Evolutionary conservation across 2,329 filamentous ascomycete species (phyloP), one percentile per base, ranked within the genome.

Genomic region (Colletotrichum sp.): DNA sequence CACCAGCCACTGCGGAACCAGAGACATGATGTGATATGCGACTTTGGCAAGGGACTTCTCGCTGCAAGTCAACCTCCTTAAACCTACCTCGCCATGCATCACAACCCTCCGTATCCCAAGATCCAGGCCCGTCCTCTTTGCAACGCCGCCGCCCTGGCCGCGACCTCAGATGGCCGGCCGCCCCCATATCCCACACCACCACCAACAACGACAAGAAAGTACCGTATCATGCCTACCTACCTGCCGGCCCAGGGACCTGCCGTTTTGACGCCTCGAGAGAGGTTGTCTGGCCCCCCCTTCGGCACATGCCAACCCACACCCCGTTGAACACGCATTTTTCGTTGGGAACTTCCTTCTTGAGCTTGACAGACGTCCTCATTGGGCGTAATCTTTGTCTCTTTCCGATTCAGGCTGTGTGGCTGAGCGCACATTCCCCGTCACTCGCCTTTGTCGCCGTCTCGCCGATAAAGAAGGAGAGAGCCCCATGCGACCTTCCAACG

Each of bases 311-410:
- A 55, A 18, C 52, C 36, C 28, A 59, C 52, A 68, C 16, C 9
- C 55, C 34, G 6, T 34, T 24, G 28, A 26, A n/a, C 65, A 28
- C 39, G 39, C 59, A 34, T n/a, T 32, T 71, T 57, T 18, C 18
- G 28, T 66, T 49, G 60, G 68, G 24, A 75, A 52, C 72, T 75
- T 66, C 72, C 72, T 44, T 66, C 21, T 68, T 59, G 52, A 68
- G 66, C 52, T n/a, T 12, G 49, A 12, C 26, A 21, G 39, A 44
- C 26, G 18, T 44, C 32, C 24, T 34, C 9, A 71, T 49, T 66
- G 68, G 49, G 34, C 8, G 44, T 28, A 8, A 52, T 52, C n/a
- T 52, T 2, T 21, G 44, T 52, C 44, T 52, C 44, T 52, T 52
- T 21, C 44, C n/a, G n/a, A 52, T 52, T 12, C 68, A 21, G 28